A percentile compares a stretch with the other conserved stretches of the same genome.
phyloP scores from a whole-genome alignment of 2,329 filamentous ascomycete species.

The Fusarium albidum region DNA sequence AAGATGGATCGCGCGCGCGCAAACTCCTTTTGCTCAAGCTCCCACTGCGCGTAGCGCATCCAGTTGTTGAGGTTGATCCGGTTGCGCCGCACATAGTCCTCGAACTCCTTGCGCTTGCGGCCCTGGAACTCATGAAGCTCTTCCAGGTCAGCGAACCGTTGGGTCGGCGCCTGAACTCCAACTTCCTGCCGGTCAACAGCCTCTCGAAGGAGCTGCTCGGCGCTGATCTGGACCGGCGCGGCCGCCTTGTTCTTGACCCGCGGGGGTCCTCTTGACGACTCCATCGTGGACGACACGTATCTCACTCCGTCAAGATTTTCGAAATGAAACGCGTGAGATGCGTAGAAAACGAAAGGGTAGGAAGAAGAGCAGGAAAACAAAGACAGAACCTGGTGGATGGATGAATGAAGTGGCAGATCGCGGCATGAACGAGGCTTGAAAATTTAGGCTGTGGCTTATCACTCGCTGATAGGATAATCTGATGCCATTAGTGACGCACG shows the following conservation, averaged over 20 bases:
- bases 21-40: slow-evolving; percentile 98
- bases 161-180: slow-evolving; percentile 86
- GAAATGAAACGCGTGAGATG: background rate
- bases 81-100: slow-evolving; percentile 96
- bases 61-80: slow-evolving; percentile 98
- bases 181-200: slow-evolving; percentile 96
- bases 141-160: slow-evolving; percentile 95
- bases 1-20: slow-evolving; percentile 91
- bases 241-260: slow-evolving; percentile 99
- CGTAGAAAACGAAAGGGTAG: background rate
- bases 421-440: slow-evolving; percentile 39
- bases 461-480: slow-evolving; percentile 13
- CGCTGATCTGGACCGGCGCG: slow-evolving; percentile 89
- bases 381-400: slow-evolving; percentile 5
- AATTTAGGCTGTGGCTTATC: slow-evolving; percentile 32
- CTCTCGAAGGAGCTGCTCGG: slow-evolving; percentile 96
- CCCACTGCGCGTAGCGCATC: slow-evolving; percentile 97
- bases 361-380: slow-evolving; percentile 1
- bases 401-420: slow-evolving; percentile 28
- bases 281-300: slow-evolving; percentile 67
- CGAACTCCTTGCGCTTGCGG: slow-evolving; percentile 94
- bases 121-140: slow-evolving; percentile 98
- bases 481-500: too few relatives aligned
- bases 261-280: slow-evolving; percentile 88
- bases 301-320: background rate